These are phyloP conservation scores for Fulvia fulva DNA, from an alignment of 2,329 filamentous ascomycete species.

Conservation along the genomic window DNA sequence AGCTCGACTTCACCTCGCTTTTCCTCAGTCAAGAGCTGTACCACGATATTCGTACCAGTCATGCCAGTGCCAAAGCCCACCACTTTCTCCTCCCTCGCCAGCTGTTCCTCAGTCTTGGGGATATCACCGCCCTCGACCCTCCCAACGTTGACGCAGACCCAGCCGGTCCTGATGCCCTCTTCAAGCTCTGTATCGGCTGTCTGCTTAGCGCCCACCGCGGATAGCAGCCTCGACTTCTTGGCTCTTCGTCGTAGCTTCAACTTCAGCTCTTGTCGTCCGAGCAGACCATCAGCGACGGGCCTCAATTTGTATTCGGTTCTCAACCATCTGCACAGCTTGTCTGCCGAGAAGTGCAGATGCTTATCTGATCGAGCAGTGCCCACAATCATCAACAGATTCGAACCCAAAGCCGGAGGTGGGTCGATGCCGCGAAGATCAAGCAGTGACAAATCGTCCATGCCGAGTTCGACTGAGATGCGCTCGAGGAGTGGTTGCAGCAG, in stretches of 20 bases:
- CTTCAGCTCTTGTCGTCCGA: conserved; percentile 88
- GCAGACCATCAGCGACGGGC: conserved; percentile 78
- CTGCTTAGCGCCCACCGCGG: conserved; percentile 58
- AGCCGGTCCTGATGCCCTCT: conserved; percentile 86
- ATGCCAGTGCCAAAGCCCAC: conserved; percentile 69
- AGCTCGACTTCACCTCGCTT: conserved; percentile 65
- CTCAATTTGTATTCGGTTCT: conserved; percentile 66
- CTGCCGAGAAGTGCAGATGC: conserved; percentile 85
- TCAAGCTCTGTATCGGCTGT: conserved; percentile 62
- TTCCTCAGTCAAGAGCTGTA: conserved; percentile 69
- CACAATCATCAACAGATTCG: conserved; percentile 87
- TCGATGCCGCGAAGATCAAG: conserved; percentile 81
- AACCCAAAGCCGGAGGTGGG: conserved; percentile 79
- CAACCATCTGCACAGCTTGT: conserved; percentile 84
- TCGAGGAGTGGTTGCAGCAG: conserved; percentile 70
- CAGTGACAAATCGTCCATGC: conserved; percentile 74
- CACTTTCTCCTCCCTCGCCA: conserved; percentile 51
- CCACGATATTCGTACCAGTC: conserved; percentile 59
- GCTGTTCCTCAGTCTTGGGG: conserved; percentile 39
- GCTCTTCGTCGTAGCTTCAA: conserved; percentile 76
- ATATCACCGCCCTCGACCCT: conserved; percentile 66
- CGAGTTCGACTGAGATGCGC: conserved; percentile 77
- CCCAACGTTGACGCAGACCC: conserved; percentile 91
- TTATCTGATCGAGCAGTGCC: conserved; percentile 88
- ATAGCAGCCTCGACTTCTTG: conserved; percentile 75